Percentiles rank a stretch among this genome's conserved stretches.
phyloP scores from a whole-genome alignment of 2,329 filamentous ascomycete species.

The Thermoascus crustaceus region DNA sequence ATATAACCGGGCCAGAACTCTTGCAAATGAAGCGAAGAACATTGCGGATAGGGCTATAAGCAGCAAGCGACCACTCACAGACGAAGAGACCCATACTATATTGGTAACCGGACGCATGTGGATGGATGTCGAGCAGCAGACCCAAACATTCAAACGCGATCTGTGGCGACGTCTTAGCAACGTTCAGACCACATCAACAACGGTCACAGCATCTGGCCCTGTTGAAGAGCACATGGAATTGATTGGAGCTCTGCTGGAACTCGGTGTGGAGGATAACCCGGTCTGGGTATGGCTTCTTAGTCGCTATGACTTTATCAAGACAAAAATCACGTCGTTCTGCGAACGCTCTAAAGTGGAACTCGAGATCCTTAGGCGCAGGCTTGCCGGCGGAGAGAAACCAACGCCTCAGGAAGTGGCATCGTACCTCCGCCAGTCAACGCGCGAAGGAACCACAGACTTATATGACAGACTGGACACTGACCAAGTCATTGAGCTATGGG shows the following conservation, averaged over 20 bases:
- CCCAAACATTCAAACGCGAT: constrained; percentile 79
- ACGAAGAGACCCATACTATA: constrained; percentile 76
- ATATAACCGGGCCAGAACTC: constrained; percentile 72
- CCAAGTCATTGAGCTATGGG: constrained; percentile 85
- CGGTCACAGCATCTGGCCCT: constrained; percentile 43
- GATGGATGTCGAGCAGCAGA: constrained; percentile 83
- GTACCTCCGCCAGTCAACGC: constrained; percentile 66
- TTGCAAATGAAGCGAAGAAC: constrained; percentile 67
- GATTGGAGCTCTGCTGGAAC: constrained; percentile 78
- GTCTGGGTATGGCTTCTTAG: constrained; percentile 95
- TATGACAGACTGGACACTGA: constrained; percentile 63
- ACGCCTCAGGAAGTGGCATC: constrained; percentile 60
- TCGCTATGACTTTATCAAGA: constrained; percentile 80
- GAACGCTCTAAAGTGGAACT: constrained; percentile 88
- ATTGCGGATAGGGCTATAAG: constrained; percentile 53
- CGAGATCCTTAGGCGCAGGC: constrained; percentile 74
- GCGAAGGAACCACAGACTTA: constrained; percentile 56
- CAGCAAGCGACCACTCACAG: constrained; percentile 52
- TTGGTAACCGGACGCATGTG: constrained; percentile 89
- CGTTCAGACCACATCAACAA: constrained; percentile 51
- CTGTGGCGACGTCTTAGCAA: constrained; percentile 74
- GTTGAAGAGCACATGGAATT: constrained; percentile 85
- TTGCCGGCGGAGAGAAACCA: constrained; percentile 67
- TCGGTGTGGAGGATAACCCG: constrained; percentile 91
- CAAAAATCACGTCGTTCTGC: constrained; percentile 69